Evolutionary conservation across 768 basidiomycete genomes (phyloP), one percentile per base, ranked within the genome.

Genomic region (Cyclocybe cylindracea): DNA sequence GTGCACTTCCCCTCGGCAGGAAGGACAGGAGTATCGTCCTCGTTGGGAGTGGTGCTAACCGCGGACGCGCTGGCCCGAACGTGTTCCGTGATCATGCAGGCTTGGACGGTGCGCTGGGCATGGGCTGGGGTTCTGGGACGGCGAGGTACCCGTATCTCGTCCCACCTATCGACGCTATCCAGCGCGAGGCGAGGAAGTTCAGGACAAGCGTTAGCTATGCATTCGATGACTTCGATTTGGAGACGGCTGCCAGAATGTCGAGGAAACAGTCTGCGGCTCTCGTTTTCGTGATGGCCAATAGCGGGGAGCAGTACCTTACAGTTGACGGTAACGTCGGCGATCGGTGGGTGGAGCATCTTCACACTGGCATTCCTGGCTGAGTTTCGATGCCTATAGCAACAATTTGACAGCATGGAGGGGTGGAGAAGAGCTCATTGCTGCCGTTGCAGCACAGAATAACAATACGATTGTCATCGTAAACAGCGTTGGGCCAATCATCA

Each of bases 71-170:
- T 29, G 91, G 91, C 0, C 87, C 91, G 0, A 93, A 92, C 61
- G 78, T 83, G 46, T 91, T 83, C 46, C 14, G 69, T 7, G 87
- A 91, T 56, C 81, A 78, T 59, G 74, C 71, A 40, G 84, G 85
- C 19, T 70, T 73, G 31, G 80, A 78, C 43, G 92, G 92, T 8
- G 77, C 88, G 13, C 76, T 97, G 16, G 92, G 91, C 7, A 87
- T 94, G 86, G 93, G 93, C 10, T 97, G 94, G 94, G 94, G 92
- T 35, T 89, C 86, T 44, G 92, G 91, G 5, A 91, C 93, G 0
- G 77, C 82, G 10, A 81, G 84, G 58, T 86, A 90, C 73, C 83
- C 86, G 5, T 94, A 93, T 67, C 79, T 94, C 10, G 70, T 94
- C 53, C 84, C 88, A 84, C 92, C 94, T 1, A 75, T 89, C 42